Evolutionary conservation across 2,329 filamentous ascomycete genomes (phyloP).

Genomic region (Curvularia sp.): DNA sequence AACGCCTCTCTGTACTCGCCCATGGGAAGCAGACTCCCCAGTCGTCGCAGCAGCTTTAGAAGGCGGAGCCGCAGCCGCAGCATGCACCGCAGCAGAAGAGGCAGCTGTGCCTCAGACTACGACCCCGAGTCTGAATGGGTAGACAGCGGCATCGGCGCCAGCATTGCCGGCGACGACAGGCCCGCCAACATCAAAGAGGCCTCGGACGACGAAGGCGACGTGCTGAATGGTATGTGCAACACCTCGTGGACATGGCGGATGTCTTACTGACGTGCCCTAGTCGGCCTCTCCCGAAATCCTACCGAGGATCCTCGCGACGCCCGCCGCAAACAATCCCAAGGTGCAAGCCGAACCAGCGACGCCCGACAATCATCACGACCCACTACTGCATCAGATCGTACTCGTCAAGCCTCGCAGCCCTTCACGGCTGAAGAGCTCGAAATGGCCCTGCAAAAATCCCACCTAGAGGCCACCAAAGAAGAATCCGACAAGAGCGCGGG

Average conservation of each 20-base stretch:
- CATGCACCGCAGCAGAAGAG: slow-evolving; percentile 42
- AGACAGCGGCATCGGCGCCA: slow-evolving; percentile 48
- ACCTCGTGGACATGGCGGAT: slow-evolving; percentile 4
- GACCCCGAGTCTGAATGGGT: slow-evolving; percentile 51
- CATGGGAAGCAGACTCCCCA: slow-evolving; percentile 58
- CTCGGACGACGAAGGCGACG: slow-evolving; percentile 55
- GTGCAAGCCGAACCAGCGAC: slow-evolving; percentile 41
- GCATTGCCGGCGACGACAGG: slow-evolving; percentile 41
- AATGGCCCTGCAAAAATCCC: slow-evolving; percentile 53
- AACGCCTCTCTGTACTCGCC: slow-evolving; percentile 57
- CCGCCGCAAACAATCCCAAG: slow-evolving; percentile 34
- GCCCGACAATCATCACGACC: slow-evolving; percentile 33
- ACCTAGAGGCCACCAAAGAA: slow-evolving; percentile 44
- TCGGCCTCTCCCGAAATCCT: slow-evolving; percentile 46
- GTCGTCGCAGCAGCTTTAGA: slow-evolving; percentile 47
- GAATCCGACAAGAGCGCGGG: slow-evolving; percentile 39
- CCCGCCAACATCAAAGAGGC: slow-evolving; percentile 51
- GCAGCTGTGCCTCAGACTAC: slow-evolving; percentile 46
- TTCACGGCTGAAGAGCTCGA: slow-evolving; percentile 57
- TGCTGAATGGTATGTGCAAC: slow-evolving; percentile 54
- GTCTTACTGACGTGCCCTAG: slow-evolving; percentile 33
- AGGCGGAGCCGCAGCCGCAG: slow-evolving; percentile 43
- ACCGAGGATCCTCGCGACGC: slow-evolving; percentile 44
- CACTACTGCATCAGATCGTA: slow-evolving; percentile 38
- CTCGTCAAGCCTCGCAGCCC: slow-evolving; percentile 42